These are phyloP conservation scores for Secale cereale DNA, from an alignment of 176 grass and related monocot species.

Conservation along the genomic window DNA sequence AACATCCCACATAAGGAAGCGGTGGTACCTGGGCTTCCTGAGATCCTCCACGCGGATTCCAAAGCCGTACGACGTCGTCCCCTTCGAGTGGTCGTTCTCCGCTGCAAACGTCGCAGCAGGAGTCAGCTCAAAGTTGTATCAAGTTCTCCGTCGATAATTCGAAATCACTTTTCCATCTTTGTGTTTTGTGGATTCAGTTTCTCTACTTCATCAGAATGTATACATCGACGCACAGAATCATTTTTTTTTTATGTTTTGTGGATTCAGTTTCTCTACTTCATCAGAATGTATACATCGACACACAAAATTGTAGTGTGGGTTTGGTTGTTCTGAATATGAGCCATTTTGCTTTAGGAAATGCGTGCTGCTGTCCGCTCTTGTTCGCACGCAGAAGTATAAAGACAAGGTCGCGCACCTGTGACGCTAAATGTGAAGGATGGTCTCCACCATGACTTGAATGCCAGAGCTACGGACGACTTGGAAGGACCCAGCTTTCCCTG, in stretches of 20 bases:
- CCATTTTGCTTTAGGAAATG: not conserved
- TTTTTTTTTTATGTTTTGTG: not conserved
- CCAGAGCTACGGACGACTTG: conserved; percentile 68
- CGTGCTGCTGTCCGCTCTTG: not conserved
- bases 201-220: not conserved
- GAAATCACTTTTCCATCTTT: not conserved
- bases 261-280: not conserved
- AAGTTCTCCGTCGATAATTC: not conserved
- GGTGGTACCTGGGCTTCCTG: conserved; percentile 68
- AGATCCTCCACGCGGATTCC: conserved; percentile 88
- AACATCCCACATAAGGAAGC: not conserved
- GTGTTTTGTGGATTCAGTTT: not conserved
- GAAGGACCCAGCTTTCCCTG: conserved; percentile 85
- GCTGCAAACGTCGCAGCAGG: conserved; percentile 26
- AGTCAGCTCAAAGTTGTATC: not conserved
- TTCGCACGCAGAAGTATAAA: not conserved
- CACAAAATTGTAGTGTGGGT: not conserved
- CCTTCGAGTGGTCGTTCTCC: conserved; percentile 64
- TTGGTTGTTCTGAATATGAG: not conserved
- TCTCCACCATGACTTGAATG: conserved; percentile 98
- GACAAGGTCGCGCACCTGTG: conserved; percentile 45
- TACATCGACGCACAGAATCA: too few species aligned
- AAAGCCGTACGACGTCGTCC: conserved; percentile 74
- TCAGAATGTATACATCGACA: not conserved
- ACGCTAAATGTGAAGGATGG: conserved; percentile 87